A percentile compares a stretch with the other conserved stretches of the same genome.
Conservation (phyloP, 352 stramenopile species). For the Thalassiosira pacifica region DNA sequence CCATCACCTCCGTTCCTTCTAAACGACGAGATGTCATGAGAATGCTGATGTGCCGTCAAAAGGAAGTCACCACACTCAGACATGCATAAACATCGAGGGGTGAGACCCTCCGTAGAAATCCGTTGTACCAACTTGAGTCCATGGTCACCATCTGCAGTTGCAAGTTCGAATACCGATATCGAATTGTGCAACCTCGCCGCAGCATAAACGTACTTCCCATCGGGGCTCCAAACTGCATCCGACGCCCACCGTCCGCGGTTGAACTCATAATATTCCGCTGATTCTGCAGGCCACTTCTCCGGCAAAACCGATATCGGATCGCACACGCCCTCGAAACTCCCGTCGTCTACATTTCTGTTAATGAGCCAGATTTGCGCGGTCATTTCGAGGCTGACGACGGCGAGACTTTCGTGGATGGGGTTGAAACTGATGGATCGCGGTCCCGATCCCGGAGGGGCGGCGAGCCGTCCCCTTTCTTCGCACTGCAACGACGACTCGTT, state of each 20-base stretch:
- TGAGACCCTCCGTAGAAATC: no score
- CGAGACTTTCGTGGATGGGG: constrained; percentile 41
- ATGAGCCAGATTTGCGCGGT: constrained; percentile 53
- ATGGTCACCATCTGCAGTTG: not conserved
- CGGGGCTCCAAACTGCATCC: constrained; percentile 56
- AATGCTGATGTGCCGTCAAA: no score
- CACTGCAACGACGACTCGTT: constrained; percentile 14
- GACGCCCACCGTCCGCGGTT: constrained; percentile 38
- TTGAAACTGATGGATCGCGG: constrained; percentile 63
- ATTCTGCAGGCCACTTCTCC: constrained; percentile 42
- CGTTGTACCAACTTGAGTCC: no score
- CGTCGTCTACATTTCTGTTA: constrained; percentile 30
- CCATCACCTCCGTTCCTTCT: no score
- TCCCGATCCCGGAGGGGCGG: constrained; percentile 52
- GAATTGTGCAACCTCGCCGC: constrained; percentile 57
- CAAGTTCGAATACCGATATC: constrained; percentile 56
- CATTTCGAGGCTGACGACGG: constrained; percentile 63
- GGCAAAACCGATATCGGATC: constrained; percentile 52
- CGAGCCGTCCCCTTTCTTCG: constrained; percentile 39
- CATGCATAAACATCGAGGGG: no score
- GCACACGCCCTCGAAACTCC: constrained; percentile 37
- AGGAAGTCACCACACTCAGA: no score
- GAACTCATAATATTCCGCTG: constrained; percentile 34
- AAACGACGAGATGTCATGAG: no score
- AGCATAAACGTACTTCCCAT: constrained; percentile 57